Percentiles rank a stretch among this genome's conserved stretches.
phyloP scores from a whole-genome alignment of 2,329 filamentous ascomycete genomes.

The Keithomyces neogunnii region DNA sequence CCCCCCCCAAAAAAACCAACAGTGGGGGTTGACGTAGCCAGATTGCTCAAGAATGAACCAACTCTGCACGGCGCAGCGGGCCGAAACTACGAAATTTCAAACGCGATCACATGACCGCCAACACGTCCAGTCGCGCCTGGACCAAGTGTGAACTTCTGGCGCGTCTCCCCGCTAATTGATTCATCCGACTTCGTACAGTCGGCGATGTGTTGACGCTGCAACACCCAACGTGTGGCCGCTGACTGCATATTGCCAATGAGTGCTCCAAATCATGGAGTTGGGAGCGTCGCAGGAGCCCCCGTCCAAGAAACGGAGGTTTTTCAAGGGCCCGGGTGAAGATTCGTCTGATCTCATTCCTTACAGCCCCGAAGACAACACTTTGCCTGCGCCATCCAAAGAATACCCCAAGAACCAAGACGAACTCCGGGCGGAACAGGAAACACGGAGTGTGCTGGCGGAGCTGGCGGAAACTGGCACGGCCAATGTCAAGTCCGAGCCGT shows the following conservation, averaged over 20 bases:
- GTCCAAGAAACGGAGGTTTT: conserved; percentile 33
- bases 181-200: not conserved
- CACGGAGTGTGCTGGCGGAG: conserved; percentile 8
- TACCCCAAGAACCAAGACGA: conserved; percentile 16
- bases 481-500: conserved; percentile 6
- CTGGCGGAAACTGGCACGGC: conserved; percentile 6
- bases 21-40: conserved; percentile 15
- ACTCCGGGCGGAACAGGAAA: conserved; percentile 13
- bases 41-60: not conserved
- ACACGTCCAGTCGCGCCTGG: conserved; percentile 26
- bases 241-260: not conserved
- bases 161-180: conserved; percentile 26
- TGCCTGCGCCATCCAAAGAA: conserved; percentile 15
- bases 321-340: conserved; percentile 24
- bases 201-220: not conserved
- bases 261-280: conserved; percentile 26
- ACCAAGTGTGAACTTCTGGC: conserved; percentile 12
- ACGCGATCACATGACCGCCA: conserved; percentile 32
- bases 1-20: not conserved
- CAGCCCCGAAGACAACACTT: conserved; percentile 15
- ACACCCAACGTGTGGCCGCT: not conserved
- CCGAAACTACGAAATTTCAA: not conserved
- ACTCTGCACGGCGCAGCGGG: too few relatives aligned
- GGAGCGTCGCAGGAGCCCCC: conserved; percentile 33
- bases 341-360: conserved; percentile 16